A percentile compares a stretch with the other conserved stretches of the same genome.
phyloP scores from a whole-genome alignment of 108 stramenopile genomes.

The Pinguiococcus pyrenoidosus region DNA sequence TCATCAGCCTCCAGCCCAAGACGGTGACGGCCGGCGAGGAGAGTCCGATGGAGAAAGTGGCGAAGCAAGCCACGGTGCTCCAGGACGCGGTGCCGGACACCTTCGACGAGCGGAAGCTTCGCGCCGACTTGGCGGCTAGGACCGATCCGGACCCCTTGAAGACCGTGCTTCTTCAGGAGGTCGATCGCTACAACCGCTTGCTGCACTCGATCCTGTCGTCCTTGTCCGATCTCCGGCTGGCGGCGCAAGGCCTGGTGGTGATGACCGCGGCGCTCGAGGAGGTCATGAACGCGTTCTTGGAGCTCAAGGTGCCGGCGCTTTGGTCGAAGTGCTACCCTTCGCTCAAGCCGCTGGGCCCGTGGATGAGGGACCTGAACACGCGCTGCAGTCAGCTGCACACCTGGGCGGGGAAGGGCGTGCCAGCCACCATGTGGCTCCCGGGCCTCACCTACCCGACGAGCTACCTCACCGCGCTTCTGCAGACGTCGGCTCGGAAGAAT shows the following conservation, averaged over 20 bases:
- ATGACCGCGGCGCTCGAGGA: conserved; percentile 49
- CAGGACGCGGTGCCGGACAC: conserved; percentile 24
- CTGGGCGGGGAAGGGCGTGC: conserved; percentile 34
- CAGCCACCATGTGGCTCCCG: conserved; percentile 46
- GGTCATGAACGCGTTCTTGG: conserved; percentile 36
- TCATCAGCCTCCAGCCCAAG: conserved; percentile 36
- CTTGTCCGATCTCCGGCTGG: conserved; percentile 29
- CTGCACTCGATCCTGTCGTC: conserved; percentile 13
- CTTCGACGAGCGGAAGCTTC: conserved; percentile 24
- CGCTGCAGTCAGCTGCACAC: conserved; percentile 25
- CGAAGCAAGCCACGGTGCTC: conserved; percentile 23
- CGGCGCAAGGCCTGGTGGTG: conserved; percentile 37
- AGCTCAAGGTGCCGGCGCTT: conserved; percentile 33
- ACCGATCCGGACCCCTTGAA: conserved; percentile 52
- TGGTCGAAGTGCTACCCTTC: conserved; percentile 47
- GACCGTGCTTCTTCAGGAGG: conserved; percentile 45
- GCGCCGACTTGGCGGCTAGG: conserved; percentile 15
- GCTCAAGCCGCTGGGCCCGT: conserved; percentile 43
- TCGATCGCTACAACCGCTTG: conserved; percentile 45
- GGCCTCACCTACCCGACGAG: conserved; percentile 53
- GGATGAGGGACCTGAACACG: conserved; percentile 38
- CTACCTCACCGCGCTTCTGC: conserved; percentile 46
- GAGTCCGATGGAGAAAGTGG: conserved; percentile 26
- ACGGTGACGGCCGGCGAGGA: conserved; percentile 21
- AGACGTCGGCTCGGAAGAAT: conserved; percentile 43